Percentiles rank a stretch among this genome's conserved stretches.
Evolutionary conservation across 83 land plant species (phyloP).

Genomic region (Diphasiastrum complanatum): DNA sequence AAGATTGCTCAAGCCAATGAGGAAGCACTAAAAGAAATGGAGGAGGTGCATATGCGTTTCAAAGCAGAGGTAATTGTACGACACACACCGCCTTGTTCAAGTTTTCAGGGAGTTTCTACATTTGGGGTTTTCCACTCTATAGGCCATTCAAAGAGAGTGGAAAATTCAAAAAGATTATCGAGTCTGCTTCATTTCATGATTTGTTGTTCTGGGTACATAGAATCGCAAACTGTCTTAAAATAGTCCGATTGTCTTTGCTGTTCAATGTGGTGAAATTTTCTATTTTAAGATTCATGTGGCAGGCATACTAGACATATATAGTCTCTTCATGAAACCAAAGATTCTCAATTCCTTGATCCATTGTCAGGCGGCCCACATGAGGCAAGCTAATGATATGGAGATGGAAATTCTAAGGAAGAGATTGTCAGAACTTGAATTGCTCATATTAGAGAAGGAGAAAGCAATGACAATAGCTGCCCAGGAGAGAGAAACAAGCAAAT

Average conservation of each 20-base stretch:
- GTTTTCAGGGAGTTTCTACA: too few relatives aligned
- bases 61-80: slow-evolving; percentile 61
- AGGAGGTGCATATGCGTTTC: slow-evolving; percentile 54
- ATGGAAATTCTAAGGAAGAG: slow-evolving; percentile 37
- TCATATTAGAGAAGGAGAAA: slow-evolving; percentile 40
- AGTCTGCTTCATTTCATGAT: too few relatives aligned
- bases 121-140: background rate
- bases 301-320: too few relatives aligned
- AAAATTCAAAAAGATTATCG: too few relatives aligned
- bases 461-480: slow-evolving; percentile 35
- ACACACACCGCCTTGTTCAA: too few relatives aligned
- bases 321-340: too few relatives aligned
- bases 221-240: too few relatives aligned
- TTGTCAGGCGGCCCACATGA: slow-evolving; percentile 62
- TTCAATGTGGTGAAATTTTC: background rate
- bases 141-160: too few relatives aligned
- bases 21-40: slow-evolving; percentile 73
- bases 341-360: too few relatives aligned
- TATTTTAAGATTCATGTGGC: too few relatives aligned
- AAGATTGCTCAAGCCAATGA: slow-evolving; percentile 73
- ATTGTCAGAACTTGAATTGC: slow-evolving; percentile 52
- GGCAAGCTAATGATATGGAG: slow-evolving; percentile 53
- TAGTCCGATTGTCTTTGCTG: too few relatives aligned
- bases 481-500: slow-evolving; percentile 46
- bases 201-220: too few relatives aligned